phyloP scores from a whole-genome alignment of 208 protist genomes.

The Leishmania mexicana region DNA sequence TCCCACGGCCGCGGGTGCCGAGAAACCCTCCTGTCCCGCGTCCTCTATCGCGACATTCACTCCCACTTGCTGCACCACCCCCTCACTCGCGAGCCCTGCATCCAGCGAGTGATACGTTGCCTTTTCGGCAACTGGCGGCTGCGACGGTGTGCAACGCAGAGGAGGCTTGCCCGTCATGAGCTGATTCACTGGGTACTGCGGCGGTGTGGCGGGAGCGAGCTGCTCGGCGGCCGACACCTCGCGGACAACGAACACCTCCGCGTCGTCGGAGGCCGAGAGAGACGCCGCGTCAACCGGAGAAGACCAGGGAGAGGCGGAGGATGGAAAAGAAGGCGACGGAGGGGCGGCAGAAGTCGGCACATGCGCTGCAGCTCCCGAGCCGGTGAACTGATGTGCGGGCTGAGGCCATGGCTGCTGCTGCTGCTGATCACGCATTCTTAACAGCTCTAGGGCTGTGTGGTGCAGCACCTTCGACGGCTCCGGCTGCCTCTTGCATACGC shows the following conservation, averaged over 20 bases:
- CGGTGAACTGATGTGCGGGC: constrained; percentile 1
- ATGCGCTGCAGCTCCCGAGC: background rate
- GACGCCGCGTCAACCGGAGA: background rate
- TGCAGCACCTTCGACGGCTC: constrained; percentile 1
- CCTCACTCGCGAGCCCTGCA: background rate
- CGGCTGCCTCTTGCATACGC: background rate
- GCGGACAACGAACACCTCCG: constrained; percentile 16
- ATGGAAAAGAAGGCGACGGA: background rate
- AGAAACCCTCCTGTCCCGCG: background rate
- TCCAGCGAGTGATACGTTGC: background rate
- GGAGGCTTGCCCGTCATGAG: constrained; percentile 10
- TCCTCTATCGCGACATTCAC: background rate
- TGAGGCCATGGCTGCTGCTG: background rate
- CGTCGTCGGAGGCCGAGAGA: constrained; percentile 9
- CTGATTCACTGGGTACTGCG: constrained; percentile 5
- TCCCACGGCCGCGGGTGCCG: background rate
- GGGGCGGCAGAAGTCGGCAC: background rate
- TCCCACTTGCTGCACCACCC: background rate
- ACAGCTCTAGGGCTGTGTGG: constrained; percentile 22
- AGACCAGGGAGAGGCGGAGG: background rate
- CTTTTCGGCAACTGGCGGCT: background rate
- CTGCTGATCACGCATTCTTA: background rate
- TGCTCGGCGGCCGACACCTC: constrained; percentile 14
- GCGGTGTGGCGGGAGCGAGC: constrained; percentile 6
- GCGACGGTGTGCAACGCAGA: background rate